Conservation (phyloP, 2,329 filamentous ascomycete genomes). For the Sclerotinia sclerotiorum region DNA sequence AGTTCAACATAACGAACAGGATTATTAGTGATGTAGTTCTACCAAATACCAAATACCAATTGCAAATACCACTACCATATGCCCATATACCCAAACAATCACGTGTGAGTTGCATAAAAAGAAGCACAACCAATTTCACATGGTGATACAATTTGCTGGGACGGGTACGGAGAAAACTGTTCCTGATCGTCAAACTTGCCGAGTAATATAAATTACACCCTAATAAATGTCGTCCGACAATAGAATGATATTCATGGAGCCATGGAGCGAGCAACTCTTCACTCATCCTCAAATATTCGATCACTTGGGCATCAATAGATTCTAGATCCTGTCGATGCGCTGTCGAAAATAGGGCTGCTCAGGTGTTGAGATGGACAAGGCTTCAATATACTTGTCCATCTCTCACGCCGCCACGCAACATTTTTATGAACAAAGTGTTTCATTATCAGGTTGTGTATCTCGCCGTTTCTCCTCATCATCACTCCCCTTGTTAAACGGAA, state of each 20-base stretch:
- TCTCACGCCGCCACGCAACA: slow-evolving; percentile 38
- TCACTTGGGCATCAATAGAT: slow-evolving; percentile 37
- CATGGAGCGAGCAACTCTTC: slow-evolving; percentile 4
- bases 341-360: slow-evolving; percentile 35
- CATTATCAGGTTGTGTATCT: slow-evolving; percentile 27
- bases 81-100: not conserved
- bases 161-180: slow-evolving; percentile 13
- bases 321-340: slow-evolving; percentile 31
- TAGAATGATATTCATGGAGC: not conserved
- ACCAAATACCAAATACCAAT: no score
- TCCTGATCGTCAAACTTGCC: slow-evolving; percentile 23
- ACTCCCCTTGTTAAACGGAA: slow-evolving; percentile 7
- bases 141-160: slow-evolving; percentile 1
- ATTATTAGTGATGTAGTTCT: not conserved
- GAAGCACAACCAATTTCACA: not conserved
- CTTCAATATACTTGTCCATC: slow-evolving; percentile 35
- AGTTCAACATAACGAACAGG: not conserved
- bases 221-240: slow-evolving; percentile 21
- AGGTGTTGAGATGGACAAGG: slow-evolving; percentile 17
- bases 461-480: slow-evolving; percentile 2
- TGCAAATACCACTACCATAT: no score
- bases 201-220: slow-evolving; percentile 15
- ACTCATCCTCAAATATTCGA: slow-evolving; percentile 16
- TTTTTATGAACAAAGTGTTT: slow-evolving; percentile 21
- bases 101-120: not conserved